phyloP scores from a whole-genome alignment of 352 stramenopile genomes.

The Phytophthora sp. region DNA sequence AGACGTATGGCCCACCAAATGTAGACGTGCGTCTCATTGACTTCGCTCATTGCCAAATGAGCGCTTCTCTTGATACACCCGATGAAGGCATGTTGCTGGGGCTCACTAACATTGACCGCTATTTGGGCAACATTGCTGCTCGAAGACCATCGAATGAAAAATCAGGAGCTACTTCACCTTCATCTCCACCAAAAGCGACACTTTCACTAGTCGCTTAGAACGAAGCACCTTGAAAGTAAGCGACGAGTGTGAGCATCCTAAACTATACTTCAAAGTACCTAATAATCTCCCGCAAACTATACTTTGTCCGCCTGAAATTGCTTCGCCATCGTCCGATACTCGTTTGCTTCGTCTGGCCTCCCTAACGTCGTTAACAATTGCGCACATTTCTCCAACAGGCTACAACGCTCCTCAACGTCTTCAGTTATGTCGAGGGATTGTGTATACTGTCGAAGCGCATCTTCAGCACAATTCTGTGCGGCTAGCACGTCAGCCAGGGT shows the following conservation, averaged over 20 bases:
- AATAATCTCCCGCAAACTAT: too few relatives aligned
- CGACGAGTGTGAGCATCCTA: conserved; percentile 1
- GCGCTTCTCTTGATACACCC: conserved; percentile 43
- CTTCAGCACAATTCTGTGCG: conserved; percentile 81
- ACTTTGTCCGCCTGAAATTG: conserved; percentile 40
- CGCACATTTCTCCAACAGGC: conserved; percentile 66
- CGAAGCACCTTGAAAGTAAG: background rate
- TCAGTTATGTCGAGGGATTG: conserved; percentile 53
- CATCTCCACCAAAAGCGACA: conserved; percentile 1
- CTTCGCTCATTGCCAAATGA: conserved; percentile 84
- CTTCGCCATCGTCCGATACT: conserved; percentile 68
- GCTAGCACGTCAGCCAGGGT: conserved; percentile 78
- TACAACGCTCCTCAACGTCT: conserved; percentile 45
- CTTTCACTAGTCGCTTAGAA: conserved; percentile 13
- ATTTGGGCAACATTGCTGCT: conserved; percentile 47
- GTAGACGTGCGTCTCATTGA: conserved; percentile 76
- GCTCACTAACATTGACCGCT: conserved; percentile 62
- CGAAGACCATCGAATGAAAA: conserved; percentile 1
- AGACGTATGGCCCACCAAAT: conserved; percentile 15
- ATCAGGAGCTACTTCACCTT: background rate
- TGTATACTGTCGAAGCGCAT: conserved; percentile 73
- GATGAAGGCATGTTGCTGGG: conserved; percentile 76
- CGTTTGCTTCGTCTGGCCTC: conserved; percentile 64
- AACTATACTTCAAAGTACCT: too few relatives aligned
- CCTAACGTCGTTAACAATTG: conserved; percentile 74